Evolutionary conservation across 148 eudicot species (phyloP).

Genomic region (Simmondsia chinensis): DNA sequence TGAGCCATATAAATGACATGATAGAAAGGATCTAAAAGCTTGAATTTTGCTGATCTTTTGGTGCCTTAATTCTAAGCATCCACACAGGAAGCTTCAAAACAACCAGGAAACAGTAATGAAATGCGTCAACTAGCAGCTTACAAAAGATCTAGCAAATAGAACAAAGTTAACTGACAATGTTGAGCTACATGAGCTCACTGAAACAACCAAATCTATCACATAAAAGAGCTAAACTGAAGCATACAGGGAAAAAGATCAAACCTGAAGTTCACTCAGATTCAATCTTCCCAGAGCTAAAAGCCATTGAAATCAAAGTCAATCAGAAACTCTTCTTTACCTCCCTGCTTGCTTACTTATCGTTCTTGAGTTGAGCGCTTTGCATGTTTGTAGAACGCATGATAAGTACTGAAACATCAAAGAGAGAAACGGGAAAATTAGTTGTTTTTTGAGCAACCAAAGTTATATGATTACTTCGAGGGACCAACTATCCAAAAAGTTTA

Average conservation of each 20-base stretch:
- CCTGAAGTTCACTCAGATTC: conserved; percentile 49
- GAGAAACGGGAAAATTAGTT: too few relatives aligned
- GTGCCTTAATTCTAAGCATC: too few relatives aligned
- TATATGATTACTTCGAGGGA: too few relatives aligned
- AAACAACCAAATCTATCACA: conserved; percentile 15
- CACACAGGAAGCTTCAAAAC: too few relatives aligned
- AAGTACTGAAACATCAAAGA: too few relatives aligned
- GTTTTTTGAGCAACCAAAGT: too few relatives aligned
- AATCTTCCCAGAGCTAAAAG: conserved; percentile 32
- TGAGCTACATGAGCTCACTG: conserved; percentile 35
- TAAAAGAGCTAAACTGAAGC: conserved; percentile 19
- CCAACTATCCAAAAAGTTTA: too few relatives aligned
- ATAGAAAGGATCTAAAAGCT: too few relatives aligned
- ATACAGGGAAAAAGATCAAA: conserved; percentile 29
- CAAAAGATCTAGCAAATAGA: conserved; percentile 25
- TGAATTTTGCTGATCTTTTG: too few relatives aligned
- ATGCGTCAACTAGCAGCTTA: conserved; percentile 5
- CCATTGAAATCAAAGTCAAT: conserved; percentile 33
- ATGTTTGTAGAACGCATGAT: too few relatives aligned
- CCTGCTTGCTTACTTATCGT: not conserved
- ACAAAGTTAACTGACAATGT: conserved; percentile 14
- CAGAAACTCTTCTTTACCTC: conserved; percentile 16
- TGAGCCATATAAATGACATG: too few relatives aligned
- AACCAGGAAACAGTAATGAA: too few relatives aligned
- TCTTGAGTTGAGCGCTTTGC: not conserved